Evolutionary conservation across 2,329 filamentous ascomycete genomes (phyloP).

Genomic region (Cercospora sojina): DNA sequence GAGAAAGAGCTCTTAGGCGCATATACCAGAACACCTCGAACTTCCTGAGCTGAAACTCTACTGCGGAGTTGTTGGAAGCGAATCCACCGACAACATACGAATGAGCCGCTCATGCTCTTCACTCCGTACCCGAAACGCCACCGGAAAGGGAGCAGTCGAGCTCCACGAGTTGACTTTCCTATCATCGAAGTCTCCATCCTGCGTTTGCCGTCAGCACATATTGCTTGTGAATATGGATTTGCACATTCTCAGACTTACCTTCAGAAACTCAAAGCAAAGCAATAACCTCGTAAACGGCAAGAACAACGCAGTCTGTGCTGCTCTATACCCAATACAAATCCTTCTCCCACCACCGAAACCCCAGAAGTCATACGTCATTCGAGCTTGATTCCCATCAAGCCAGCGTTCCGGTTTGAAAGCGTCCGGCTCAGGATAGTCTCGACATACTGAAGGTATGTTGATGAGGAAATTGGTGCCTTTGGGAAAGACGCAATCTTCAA

Average conservation of each 20-base stretch:
- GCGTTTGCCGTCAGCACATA: not conserved
- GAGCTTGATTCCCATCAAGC: conserved; percentile 9
- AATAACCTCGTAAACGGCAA: conserved; percentile 13
- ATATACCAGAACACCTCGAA: too few relatives aligned
- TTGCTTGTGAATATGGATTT: not conserved
- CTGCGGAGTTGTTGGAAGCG: too few relatives aligned
- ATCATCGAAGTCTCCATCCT: conserved; percentile 17
- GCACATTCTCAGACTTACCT: not conserved
- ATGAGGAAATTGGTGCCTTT: conserved; percentile 19
- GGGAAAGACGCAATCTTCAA: conserved; percentile 13
- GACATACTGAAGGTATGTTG: conserved; percentile 13
- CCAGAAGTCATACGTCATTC: conserved; percentile 17
- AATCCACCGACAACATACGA: not conserved
- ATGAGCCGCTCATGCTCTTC: conserved; percentile 8
- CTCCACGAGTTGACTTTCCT: conserved; percentile 17
- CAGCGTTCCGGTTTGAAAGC: conserved; percentile 14
- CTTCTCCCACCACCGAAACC: conserved; percentile 15
- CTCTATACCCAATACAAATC: conserved; percentile 20
- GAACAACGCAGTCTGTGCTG: conserved; percentile 14
- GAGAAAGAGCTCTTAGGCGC: not conserved
- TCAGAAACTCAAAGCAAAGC: conserved; percentile 11
- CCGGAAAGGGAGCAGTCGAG: conserved; percentile 9
- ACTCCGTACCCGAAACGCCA: not conserved
- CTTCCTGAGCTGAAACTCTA: too few relatives aligned
- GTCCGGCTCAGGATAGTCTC: conserved; percentile 11